Evolutionary conservation across 768 basidiomycete genomes (phyloP).

Genomic region (Suillus weaverae): DNA sequence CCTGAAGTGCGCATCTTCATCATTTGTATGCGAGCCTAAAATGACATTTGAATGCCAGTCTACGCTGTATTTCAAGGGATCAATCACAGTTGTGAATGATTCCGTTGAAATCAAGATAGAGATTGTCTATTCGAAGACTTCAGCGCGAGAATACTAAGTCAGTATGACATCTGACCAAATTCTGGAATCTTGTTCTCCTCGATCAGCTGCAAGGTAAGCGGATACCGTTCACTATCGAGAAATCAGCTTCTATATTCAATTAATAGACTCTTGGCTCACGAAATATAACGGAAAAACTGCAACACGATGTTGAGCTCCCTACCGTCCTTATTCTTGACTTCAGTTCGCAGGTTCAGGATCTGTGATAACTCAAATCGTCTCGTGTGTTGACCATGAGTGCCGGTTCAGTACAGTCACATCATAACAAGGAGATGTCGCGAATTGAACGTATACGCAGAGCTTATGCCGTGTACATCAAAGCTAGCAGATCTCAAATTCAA

Average conservation of each 20-base stretch:
- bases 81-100: conserved; percentile 79
- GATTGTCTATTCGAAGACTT: conserved; percentile 57
- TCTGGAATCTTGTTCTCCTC: conserved; percentile 99
- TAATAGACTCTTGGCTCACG: conserved; percentile 48
- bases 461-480: conserved; percentile 94
- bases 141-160: conserved; percentile 8
- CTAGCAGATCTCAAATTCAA: conserved; percentile 87
- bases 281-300: conserved; percentile 96
- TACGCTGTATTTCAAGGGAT: neutral
- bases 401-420: conserved; percentile 86
- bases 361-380: neutral
- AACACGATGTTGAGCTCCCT: conserved; percentile 14
- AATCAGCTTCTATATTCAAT: conserved; percentile 13
- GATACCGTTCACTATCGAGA: conserved; percentile 82
- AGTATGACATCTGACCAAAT: conserved; percentile 62
- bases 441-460: conserved; percentile 94
- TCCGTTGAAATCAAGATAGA: conserved; percentile 93
- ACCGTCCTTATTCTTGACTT: conserved; percentile 96
- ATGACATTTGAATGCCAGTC: conserved; percentile 1
- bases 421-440: conserved; percentile 98
- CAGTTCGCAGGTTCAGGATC: conserved; percentile 78
- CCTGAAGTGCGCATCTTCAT: conserved; percentile 93
- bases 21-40: conserved; percentile 90
- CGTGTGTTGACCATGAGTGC: neutral
- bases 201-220: conserved; percentile 95